A percentile compares a stretch with the other conserved stretches of the same genome.
Conservation (phyloP, 2,329 filamentous ascomycete species). For the Tolypocladium nubicola region DNA sequence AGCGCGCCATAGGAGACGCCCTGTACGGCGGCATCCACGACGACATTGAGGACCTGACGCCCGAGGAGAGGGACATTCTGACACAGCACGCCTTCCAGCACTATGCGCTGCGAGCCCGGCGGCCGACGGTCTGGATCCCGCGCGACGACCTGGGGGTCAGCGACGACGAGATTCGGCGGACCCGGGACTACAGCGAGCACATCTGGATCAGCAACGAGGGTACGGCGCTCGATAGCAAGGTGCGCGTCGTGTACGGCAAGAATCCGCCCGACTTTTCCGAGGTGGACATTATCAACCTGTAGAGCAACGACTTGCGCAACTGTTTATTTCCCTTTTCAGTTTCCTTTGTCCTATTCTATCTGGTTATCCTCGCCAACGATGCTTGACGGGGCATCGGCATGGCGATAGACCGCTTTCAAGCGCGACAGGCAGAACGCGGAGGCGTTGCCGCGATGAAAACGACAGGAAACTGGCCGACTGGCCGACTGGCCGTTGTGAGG, state of each 20-base stretch:
- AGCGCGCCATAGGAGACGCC: conserved; percentile 64
- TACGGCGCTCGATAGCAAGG: conserved; percentile 75
- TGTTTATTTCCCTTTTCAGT: not conserved
- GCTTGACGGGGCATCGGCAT: not conserved
- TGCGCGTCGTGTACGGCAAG: conserved; percentile 70
- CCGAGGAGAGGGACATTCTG: conserved; percentile 76
- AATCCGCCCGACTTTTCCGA: conserved; percentile 87
- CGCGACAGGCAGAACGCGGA: not conserved
- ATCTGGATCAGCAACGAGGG: conserved; percentile 95
- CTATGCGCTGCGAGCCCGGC: conserved; percentile 69
- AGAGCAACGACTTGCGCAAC: not conserved
- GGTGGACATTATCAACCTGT: conserved; percentile 75
- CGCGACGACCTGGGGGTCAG: conserved; percentile 82
- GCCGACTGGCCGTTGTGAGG: not conserved
- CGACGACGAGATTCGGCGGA: conserved; percentile 80
- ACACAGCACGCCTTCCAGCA: conserved; percentile 87
- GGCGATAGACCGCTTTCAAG: not conserved
- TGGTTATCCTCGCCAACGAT: not conserved
- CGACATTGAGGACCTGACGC: conserved; percentile 87
- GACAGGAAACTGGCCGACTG: not conserved
- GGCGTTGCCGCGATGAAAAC: not conserved
- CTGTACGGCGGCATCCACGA: conserved; percentile 83
- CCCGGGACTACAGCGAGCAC: conserved; percentile 61
- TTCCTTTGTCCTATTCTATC: no score
- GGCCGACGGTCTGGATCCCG: conserved; percentile 90